Conservation (phyloP, 108 stramenopile species). For the Poteriospumella lacustris region DNA sequence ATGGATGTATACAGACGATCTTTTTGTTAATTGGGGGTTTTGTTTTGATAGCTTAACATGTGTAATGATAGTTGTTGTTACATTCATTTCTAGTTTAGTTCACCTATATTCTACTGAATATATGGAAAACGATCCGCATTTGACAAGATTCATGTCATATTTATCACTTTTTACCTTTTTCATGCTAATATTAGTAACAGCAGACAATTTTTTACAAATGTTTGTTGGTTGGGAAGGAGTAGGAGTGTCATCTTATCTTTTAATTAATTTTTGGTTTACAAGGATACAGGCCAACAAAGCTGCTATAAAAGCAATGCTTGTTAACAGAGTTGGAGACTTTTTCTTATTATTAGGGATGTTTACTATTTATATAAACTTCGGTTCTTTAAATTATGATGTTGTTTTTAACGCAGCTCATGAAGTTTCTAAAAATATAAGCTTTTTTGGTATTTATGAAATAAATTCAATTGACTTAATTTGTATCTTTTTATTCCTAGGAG, state of each 20-base stretch:
- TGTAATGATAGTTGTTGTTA: slow-evolving; percentile 39
- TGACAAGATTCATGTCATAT: slow-evolving; percentile 47
- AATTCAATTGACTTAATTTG: slow-evolving; percentile 28
- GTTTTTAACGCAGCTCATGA: neutral
- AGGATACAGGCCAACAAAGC: slow-evolving; percentile 53
- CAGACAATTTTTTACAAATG: slow-evolving; percentile 41
- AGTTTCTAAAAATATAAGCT: slow-evolving; percentile 14
- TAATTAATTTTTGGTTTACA: slow-evolving; percentile 59
- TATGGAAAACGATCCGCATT: slow-evolving; percentile 48
- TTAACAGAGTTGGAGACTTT: slow-evolving; percentile 31
- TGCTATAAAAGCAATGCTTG: slow-evolving; percentile 50
- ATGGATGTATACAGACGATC: slow-evolving; percentile 41
- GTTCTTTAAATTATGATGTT: slow-evolving; percentile 13
- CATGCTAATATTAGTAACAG: slow-evolving; percentile 50
- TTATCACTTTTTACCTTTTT: slow-evolving; percentile 53
- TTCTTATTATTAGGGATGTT: slow-evolving; percentile 4
- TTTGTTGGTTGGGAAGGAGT: slow-evolving; percentile 56
- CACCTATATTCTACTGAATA: slow-evolving; percentile 49
- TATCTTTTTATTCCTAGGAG: slow-evolving; percentile 31
- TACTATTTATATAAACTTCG: slow-evolving; percentile 19
- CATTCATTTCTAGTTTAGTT: slow-evolving; percentile 43
- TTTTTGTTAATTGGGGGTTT: slow-evolving; percentile 50
- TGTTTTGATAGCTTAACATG: slow-evolving; percentile 48
- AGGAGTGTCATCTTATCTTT: slow-evolving; percentile 49
- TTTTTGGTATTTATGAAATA: slow-evolving; percentile 9